These are phyloP conservation scores for Starmerella apis DNA, from an alignment of 805 yeast genomes.

Conservation along the genomic window DNA sequence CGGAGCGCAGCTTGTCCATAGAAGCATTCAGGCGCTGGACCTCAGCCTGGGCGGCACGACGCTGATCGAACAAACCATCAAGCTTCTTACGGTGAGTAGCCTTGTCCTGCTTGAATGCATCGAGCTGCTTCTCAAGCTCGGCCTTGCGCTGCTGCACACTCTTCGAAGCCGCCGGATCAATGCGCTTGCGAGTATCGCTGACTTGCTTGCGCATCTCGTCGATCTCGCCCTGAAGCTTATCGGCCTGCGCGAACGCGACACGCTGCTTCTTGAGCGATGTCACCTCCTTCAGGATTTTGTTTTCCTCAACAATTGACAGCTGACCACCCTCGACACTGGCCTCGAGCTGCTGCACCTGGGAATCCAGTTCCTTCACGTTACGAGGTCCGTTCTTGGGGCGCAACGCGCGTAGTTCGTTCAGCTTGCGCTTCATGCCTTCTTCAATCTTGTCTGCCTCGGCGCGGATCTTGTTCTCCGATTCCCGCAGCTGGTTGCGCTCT, in stretches of 20 bases:
- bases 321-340: slow-evolving; percentile 64
- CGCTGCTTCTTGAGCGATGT: slow-evolving; percentile 68
- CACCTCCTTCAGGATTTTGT: slow-evolving; percentile 74
- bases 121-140: slow-evolving; percentile 59
- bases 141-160: slow-evolving; percentile 55
- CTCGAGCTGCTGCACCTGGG: slow-evolving; percentile 43
- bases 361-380: slow-evolving; percentile 33
- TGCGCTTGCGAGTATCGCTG: slow-evolving; percentile 58
- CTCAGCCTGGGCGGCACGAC: slow-evolving; percentile 56
- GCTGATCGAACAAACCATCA: slow-evolving; percentile 42
- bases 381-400: slow-evolving; percentile 59
- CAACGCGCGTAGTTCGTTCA: slow-evolving; percentile 59
- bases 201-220: slow-evolving; percentile 70
- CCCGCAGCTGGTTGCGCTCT: slow-evolving; percentile 33
- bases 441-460: slow-evolving; percentile 68
- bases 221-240: slow-evolving; percentile 64
- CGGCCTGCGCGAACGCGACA: slow-evolving; percentile 65
- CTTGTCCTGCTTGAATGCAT: slow-evolving; percentile 53
- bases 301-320: slow-evolving; percentile 83
- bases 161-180: slow-evolving; percentile 52
- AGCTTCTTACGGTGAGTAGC: slow-evolving; percentile 54
- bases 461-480: slow-evolving; percentile 37
- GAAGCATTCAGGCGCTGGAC: slow-evolving; percentile 54
- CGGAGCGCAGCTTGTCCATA: slow-evolving; percentile 39
- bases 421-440: slow-evolving; percentile 58